These are phyloP conservation scores for Lasiosphaeria miniovina DNA, from an alignment of 495 filamentous ascomycete genomes.

Conservation along the genomic window DNA sequence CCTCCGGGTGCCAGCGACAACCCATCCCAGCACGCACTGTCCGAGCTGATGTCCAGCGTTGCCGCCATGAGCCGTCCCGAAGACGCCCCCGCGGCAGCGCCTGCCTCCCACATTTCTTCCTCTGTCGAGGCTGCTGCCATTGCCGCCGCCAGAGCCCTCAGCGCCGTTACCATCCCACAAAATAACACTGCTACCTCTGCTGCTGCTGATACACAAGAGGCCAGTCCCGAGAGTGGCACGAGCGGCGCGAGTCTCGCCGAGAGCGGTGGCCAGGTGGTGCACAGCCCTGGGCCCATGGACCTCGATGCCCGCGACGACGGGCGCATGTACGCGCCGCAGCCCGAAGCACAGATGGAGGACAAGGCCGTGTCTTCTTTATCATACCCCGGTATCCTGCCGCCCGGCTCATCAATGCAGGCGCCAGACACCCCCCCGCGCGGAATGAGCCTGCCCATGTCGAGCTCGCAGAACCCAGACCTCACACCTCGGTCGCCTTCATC, in stretches of 20 bases:
- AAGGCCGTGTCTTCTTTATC: slow-evolving; percentile 43
- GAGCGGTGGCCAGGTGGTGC: slow-evolving; percentile 34
- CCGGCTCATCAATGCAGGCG: slow-evolving; percentile 35
- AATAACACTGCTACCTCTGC: slow-evolving; percentile 27
- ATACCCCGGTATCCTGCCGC: slow-evolving; percentile 42
- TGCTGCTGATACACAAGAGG: slow-evolving; percentile 34
- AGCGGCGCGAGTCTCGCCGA: slow-evolving; percentile 37
- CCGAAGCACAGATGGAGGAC: slow-evolving; percentile 47
- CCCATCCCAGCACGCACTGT: slow-evolving; percentile 50
- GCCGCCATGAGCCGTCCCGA: slow-evolving; percentile 52
- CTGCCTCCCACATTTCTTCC: slow-evolving; percentile 1
- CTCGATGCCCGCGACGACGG: slow-evolving; percentile 37
- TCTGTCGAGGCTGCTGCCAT: slow-evolving; percentile 37
- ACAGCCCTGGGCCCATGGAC: slow-evolving; percentile 44
- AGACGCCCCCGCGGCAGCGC: slow-evolving; percentile 35
- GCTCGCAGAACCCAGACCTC: slow-evolving; percentile 52
- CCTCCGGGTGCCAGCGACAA: slow-evolving; percentile 47
- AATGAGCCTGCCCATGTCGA: slow-evolving; percentile 72
- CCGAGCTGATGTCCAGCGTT: slow-evolving; percentile 52
- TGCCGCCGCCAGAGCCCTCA: slow-evolving; percentile 26
- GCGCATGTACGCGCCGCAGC: slow-evolving; percentile 36
- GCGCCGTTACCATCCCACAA: slow-evolving; percentile 35
- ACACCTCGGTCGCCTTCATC: slow-evolving; percentile 53
- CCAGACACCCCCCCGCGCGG: slow-evolving; percentile 54
- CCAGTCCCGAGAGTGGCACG: slow-evolving; percentile 40